Percentiles rank a stretch among this genome's conserved stretches.
phyloP scores from a whole-genome alignment of 805 yeast species.

The Pichia deserticola region DNA sequence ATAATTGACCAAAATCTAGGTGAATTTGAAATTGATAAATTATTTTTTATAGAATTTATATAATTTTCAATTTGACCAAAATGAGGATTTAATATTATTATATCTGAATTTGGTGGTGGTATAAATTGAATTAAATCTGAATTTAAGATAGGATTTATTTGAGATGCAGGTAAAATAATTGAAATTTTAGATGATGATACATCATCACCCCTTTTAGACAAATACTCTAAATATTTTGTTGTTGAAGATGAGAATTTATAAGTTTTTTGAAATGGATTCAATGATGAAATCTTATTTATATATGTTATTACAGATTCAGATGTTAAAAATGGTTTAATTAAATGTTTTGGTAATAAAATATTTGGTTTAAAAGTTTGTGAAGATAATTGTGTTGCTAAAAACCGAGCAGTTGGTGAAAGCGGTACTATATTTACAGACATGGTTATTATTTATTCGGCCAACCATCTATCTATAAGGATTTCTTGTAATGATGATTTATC shows the following conservation, averaged over 20 bases:
- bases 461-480: background rate
- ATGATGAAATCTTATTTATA: conserved; percentile 8
- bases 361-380: conserved; percentile 1
- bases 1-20: conserved; percentile 21
- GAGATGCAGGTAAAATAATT: conserved; percentile 5
- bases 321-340: conserved; percentile 6
- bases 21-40: background rate
- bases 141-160: background rate
- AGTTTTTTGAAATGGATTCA: conserved; percentile 8
- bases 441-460: background rate
- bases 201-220: background rate
- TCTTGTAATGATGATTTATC: too few relatives aligned
- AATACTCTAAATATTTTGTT: background rate
- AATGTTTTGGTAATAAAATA: conserved; percentile 4
- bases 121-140: background rate
- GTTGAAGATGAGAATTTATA: conserved; percentile 1
- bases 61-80: conserved; percentile 15
- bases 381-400: conserved; percentile 7
- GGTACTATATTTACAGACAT: conserved; percentile 4
- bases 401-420: conserved; percentile 3
- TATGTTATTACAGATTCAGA: conserved; percentile 9
- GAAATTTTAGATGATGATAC: background rate
- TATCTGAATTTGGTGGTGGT: conserved; percentile 13
- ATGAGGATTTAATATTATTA: conserved; percentile 21
- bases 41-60: conserved; percentile 5